phyloP scores from a whole-genome alignment of 306 rosid species.

The Carpinus fangiana region DNA sequence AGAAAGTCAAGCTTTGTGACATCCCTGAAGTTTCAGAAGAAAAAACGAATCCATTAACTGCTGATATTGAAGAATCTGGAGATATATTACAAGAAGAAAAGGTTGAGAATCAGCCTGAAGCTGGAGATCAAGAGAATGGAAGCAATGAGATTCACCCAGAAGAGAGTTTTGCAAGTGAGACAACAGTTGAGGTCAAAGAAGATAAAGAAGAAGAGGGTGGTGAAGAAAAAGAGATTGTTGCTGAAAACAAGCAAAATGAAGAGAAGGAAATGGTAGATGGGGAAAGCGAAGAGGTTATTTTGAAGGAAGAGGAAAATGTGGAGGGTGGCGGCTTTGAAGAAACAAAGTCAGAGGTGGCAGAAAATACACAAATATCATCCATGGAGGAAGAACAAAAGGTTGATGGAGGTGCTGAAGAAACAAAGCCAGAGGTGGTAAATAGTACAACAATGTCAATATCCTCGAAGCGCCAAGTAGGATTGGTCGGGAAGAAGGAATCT shows the following conservation, averaged over 20 bases:
- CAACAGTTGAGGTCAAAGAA: constrained; percentile 29
- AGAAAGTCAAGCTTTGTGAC: constrained; percentile 6
- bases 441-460: not conserved
- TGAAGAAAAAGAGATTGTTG: constrained; percentile 19
- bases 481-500: constrained; percentile 44
- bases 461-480: constrained; percentile 22
- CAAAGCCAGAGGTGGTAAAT: too few relatives aligned
- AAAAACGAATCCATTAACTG: not conserved
- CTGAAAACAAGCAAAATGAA: constrained; percentile 14
- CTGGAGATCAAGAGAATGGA: constrained; percentile 24
- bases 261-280: constrained; percentile 24
- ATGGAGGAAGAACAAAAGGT: constrained; percentile 25
- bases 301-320: constrained; percentile 27
- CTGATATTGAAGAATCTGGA: not conserved
- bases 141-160: constrained; percentile 12
- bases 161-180: constrained; percentile 29
- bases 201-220: constrained; percentile 22
- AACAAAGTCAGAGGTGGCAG: constrained; percentile 15
- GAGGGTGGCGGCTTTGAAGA: constrained; percentile 23
- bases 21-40: constrained; percentile 35
- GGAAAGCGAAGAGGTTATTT: constrained; percentile 18
- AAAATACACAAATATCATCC: too few relatives aligned
- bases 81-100: constrained; percentile 11
- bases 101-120: constrained; percentile 13
- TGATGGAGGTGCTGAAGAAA: constrained; percentile 4